These are phyloP conservation scores for Trichoderma polysporum DNA, from an alignment of 2,329 filamentous ascomycete genomes.

Conservation along the genomic window DNA sequence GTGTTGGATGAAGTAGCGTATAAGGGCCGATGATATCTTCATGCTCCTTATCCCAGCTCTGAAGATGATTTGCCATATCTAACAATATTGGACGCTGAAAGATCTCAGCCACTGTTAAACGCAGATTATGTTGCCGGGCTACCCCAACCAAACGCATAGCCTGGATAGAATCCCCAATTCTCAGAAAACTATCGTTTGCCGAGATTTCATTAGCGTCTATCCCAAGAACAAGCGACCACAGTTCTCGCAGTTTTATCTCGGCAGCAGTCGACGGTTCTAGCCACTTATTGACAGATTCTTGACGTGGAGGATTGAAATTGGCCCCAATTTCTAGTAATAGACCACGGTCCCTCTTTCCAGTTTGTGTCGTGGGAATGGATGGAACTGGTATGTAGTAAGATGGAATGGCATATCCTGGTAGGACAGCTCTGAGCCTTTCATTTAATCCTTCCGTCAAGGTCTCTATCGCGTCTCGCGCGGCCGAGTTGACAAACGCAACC, in stretches of 20 bases:
- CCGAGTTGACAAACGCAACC: not conserved
- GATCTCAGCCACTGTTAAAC: slow-evolving; percentile 4
- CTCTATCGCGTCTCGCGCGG: not conserved
- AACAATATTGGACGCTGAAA: slow-evolving; percentile 6
- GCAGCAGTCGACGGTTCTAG: not conserved
- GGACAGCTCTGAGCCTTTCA: not conserved
- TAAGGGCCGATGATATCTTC: not conserved
- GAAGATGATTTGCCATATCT: slow-evolving; percentile 7
- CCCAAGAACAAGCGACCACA: slow-evolving; percentile 15
- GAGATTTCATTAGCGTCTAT: not conserved
- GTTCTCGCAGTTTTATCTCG: not conserved
- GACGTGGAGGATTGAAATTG: not conserved
- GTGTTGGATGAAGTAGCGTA: not conserved
- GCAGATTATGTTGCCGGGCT: slow-evolving; percentile 1
- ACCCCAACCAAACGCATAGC: slow-evolving; percentile 18
- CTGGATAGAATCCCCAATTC: slow-evolving; percentile 13
- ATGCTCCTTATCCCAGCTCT: not conserved
- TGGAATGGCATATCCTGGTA: slow-evolving; percentile 12
- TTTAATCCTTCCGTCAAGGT: not conserved
- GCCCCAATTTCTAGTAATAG: slow-evolving; percentile 6
- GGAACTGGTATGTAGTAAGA: slow-evolving; percentile 10
- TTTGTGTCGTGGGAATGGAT: not conserved
- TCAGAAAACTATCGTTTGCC: slow-evolving; percentile 9
- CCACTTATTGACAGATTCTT: not conserved
- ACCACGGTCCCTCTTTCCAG: slow-evolving; percentile 10